phyloP scores from a whole-genome alignment of 2,329 filamentous ascomycete genomes.

The Aspergillus sojae region DNA sequence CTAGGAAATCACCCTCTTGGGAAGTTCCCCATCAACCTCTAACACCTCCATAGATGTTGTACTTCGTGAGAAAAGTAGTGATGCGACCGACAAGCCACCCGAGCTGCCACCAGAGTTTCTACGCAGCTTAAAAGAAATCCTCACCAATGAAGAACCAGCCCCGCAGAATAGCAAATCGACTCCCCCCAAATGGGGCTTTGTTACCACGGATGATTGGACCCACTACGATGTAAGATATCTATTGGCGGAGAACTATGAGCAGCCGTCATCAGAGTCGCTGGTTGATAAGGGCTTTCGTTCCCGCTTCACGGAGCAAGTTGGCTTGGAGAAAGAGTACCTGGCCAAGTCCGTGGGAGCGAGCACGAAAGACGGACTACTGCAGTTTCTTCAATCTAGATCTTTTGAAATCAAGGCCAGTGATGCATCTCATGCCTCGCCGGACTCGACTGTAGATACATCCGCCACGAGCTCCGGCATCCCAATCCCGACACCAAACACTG shows the following conservation, averaged over 20 bases:
- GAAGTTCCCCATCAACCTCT: neutral
- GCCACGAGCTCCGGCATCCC: neutral
- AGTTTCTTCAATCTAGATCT: slow-evolving; percentile 4
- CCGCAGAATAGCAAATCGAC: slow-evolving; percentile 10
- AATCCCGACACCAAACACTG: slow-evolving; percentile 3
- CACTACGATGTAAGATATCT: slow-evolving; percentile 20
- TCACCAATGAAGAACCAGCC: slow-evolving; percentile 11
- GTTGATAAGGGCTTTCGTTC: slow-evolving; percentile 42
- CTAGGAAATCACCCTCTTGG: neutral
- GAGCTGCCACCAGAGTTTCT: slow-evolving; percentile 17
- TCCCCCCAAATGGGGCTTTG: slow-evolving; percentile 19
- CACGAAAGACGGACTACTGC: neutral
- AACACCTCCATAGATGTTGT: neutral
- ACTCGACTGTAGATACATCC: neutral
- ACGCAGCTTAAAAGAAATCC: slow-evolving; percentile 14
- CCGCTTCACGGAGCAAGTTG: slow-evolving; percentile 37
- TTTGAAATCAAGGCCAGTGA: slow-evolving; percentile 4
- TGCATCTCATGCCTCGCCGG: neutral
- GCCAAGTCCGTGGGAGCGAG: slow-evolving; percentile 14
- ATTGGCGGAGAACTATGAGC: slow-evolving; percentile 21
- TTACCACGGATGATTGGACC: slow-evolving; percentile 16
- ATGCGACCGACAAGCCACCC: slow-evolving; percentile 4
- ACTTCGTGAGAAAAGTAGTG: neutral
- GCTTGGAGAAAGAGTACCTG: slow-evolving; percentile 24
- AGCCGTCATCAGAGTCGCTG: slow-evolving; percentile 25